These are phyloP conservation scores for Sugiyamaella lignohabitans DNA, from an alignment of 805 yeast species.

Conservation along the genomic window DNA sequence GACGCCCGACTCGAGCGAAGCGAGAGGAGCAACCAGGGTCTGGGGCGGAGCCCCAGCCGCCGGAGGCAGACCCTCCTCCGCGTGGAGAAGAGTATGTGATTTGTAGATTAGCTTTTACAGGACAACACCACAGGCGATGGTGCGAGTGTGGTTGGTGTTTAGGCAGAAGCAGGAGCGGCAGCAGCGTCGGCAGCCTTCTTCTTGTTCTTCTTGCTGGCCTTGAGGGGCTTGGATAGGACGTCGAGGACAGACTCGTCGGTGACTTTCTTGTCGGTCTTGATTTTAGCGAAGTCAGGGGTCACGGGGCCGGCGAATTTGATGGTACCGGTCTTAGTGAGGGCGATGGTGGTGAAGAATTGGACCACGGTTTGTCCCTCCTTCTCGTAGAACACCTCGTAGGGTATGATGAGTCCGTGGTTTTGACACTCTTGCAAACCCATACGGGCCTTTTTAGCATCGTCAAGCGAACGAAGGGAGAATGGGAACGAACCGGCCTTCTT, in stretches of 20 bases:
- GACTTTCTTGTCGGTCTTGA: constrained; percentile 52
- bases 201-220: constrained; percentile 43
- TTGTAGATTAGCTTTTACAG: neutral
- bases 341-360: constrained; percentile 70
- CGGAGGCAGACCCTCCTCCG: too few relatives aligned
- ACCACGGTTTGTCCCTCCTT: constrained; percentile 61
- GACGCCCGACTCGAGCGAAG: too few relatives aligned
- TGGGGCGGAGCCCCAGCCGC: neutral
- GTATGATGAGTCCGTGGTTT: constrained; percentile 57
- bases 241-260: constrained; percentile 30
- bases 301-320: constrained; percentile 54
- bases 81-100: neutral
- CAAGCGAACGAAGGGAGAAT: constrained; percentile 56
- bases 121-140: too few relatives aligned
- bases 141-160: too few relatives aligned
- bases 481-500: constrained; percentile 63
- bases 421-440: constrained; percentile 69
- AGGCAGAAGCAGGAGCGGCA: constrained; percentile 24
- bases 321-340: constrained; percentile 65
- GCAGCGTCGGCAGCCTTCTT: constrained; percentile 33
- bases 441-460: constrained; percentile 64
- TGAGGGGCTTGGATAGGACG: constrained; percentile 47
- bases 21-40: neutral
- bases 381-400: constrained; percentile 63
- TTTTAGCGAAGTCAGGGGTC: constrained; percentile 42